Conservation (phyloP, 176 grass and related monocot species). For the bread wheat (Triticum aestivum) region DNA sequence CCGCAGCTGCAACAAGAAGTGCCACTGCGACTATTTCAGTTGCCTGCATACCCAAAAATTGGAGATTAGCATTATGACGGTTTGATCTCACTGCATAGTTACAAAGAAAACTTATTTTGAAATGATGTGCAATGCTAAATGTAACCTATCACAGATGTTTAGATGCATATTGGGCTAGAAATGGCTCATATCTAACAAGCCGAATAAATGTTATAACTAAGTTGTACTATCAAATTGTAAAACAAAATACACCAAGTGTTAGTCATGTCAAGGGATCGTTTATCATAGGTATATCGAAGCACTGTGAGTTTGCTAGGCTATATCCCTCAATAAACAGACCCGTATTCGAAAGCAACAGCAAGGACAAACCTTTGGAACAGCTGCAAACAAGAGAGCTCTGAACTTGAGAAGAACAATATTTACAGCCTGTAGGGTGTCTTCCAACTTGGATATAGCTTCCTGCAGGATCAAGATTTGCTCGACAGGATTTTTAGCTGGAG, state of each 20-base stretch:
- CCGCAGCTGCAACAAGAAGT: conserved; percentile 41
- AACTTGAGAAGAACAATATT: conserved; percentile 88
- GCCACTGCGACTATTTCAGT: conserved; percentile 52
- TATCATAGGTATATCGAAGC: neutral
- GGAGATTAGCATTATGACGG: conserved; percentile 28
- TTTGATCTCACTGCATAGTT: neutral
- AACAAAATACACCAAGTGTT: neutral
- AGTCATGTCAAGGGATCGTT: neutral
- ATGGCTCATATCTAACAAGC: neutral
- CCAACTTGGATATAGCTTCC: conserved; percentile 63
- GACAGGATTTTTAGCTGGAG: conserved; percentile 72
- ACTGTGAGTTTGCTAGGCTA: neutral
- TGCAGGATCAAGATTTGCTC: conserved; percentile 74
- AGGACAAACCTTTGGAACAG: conserved; percentile 61
- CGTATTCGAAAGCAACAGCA: neutral
- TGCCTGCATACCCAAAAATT: conserved; percentile 35
- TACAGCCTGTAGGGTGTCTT: conserved; percentile 52
- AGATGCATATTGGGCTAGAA: neutral
- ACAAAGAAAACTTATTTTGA: neutral
- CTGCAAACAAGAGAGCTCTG: conserved; percentile 69
- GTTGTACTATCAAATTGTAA: neutral
- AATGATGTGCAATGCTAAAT: neutral
- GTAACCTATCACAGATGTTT: neutral
- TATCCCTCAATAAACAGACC: neutral
- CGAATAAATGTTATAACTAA: neutral